Percentiles rank a stretch among this genome's conserved stretches.
These are phyloP conservation scores for Cyanidium caldarium DNA, from an alignment of 23 red algal genomes.

Conservation along the genomic window DNA sequence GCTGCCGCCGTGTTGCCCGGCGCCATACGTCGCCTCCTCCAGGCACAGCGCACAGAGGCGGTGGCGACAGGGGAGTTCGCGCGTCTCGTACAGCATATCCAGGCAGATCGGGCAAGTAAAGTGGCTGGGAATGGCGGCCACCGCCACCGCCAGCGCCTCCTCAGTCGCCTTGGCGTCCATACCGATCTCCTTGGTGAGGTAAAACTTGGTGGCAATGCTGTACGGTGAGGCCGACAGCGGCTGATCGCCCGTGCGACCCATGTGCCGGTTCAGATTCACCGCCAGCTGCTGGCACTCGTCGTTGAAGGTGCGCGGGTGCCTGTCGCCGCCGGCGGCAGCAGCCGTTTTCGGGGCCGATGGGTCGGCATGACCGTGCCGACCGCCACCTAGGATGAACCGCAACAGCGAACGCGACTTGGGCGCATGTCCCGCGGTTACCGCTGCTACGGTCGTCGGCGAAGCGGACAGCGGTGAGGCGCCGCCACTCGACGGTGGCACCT, in stretches of 20 bases:
- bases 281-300: no score
- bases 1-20: neutral
- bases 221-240: neutral
- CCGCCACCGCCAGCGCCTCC: neutral
- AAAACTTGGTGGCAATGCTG: neutral
- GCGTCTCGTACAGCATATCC: constrained; percentile 1
- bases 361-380: neutral
- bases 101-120: neutral
- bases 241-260: no score
- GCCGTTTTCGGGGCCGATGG: neutral
- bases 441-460: neutral
- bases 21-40: neutral
- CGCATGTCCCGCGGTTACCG: neutral
- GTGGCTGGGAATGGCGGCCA: neutral
- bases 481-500: neutral
- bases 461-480: neutral
- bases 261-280: no score
- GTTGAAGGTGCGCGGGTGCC: no score
- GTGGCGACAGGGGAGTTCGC: neutral
- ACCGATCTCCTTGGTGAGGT: neutral
- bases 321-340: neutral
- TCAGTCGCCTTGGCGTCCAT: neutral
- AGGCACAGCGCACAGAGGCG: neutral
- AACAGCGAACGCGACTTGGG: neutral
- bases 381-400: neutral